phyloP scores from a whole-genome alignment of 805 yeast species.

The Wickerhamiella siamensis region DNA sequence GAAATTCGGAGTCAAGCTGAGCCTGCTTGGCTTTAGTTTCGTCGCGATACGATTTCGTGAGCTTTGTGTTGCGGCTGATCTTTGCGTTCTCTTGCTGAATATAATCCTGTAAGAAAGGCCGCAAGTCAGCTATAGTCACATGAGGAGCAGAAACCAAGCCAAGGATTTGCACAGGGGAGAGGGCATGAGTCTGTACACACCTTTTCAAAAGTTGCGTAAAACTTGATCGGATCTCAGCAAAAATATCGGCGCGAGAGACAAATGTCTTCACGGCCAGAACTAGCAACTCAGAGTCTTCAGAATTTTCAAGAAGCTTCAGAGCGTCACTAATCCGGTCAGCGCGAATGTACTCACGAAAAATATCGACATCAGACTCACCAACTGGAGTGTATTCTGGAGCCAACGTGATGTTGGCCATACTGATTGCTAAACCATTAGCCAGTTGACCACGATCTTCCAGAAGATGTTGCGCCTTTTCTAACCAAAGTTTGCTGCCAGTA shows the following conservation, averaged over 20 bases:
- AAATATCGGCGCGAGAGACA: constrained; percentile 38
- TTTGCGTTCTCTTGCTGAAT: constrained; percentile 48
- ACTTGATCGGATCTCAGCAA: constrained; percentile 38
- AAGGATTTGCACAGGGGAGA: constrained; percentile 68
- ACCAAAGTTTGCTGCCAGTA: constrained; percentile 41
- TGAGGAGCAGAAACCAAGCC: constrained; percentile 47
- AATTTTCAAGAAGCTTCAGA: constrained; percentile 43
- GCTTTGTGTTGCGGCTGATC: constrained; percentile 49
- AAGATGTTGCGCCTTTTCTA: constrained; percentile 43
- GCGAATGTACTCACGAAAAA: constrained; percentile 52
- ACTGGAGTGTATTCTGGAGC: constrained; percentile 8
- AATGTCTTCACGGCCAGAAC: constrained; percentile 49
- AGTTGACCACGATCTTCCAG: constrained; percentile 36
- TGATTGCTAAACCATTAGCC: constrained; percentile 38
- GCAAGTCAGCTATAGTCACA: constrained; percentile 58
- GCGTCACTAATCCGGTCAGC: constrained; percentile 45
- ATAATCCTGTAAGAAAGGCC: constrained; percentile 49
- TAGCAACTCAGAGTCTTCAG: constrained; percentile 48
- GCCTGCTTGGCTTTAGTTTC: constrained; percentile 46
- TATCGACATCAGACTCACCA: constrained; percentile 40
- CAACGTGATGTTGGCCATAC: constrained; percentile 18
- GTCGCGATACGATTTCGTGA: constrained; percentile 49
- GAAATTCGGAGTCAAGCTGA: constrained; percentile 40
- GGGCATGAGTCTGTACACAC: constrained; percentile 37
- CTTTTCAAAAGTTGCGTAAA: constrained; percentile 37